A percentile compares a stretch with the other conserved stretches of the same genome.
phyloP scores from a whole-genome alignment of 352 stramenopile species.

The Pseudoperonospora humuli region DNA sequence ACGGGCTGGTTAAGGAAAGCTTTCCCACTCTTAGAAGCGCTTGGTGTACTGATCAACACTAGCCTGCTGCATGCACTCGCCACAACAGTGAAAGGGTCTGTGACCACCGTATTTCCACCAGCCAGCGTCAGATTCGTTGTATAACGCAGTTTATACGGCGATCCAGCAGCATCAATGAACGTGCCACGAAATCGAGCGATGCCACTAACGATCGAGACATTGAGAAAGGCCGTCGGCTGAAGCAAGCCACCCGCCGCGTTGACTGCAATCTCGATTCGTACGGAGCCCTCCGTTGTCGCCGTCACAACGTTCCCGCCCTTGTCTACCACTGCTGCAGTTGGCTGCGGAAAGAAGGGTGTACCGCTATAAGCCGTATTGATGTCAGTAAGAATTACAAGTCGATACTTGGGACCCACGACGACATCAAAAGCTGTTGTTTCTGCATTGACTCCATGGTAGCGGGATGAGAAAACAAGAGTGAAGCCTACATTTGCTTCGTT shows the following conservation, averaged over 20 bases:
- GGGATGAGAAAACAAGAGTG: conserved; percentile 57
- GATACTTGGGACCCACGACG: conserved; percentile 46
- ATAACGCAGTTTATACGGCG: conserved; percentile 68
- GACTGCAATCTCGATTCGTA: conserved; percentile 58
- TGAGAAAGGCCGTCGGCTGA: conserved; percentile 35
- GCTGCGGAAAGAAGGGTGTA: conserved; percentile 67
- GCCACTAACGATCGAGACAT: conserved; percentile 44
- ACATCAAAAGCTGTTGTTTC: conserved; percentile 72
- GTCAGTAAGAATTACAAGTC: conserved; percentile 56
- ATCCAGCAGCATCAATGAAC: conserved; percentile 72
- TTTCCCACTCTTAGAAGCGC: conserved; percentile 45
- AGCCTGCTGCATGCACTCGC: conserved; percentile 43
- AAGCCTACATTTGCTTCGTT: conserved; percentile 54
- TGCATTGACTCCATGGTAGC: conserved; percentile 57
- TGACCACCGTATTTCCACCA: conserved; percentile 49
- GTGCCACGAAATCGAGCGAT: conserved; percentile 51
- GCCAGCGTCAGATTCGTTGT: conserved; percentile 45
- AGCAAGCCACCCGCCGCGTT: conserved; percentile 53
- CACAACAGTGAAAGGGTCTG: conserved; percentile 73
- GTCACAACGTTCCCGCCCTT: conserved; percentile 62
- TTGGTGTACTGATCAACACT: conserved; percentile 34
- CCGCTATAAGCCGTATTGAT: conserved; percentile 77
- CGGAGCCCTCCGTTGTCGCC: conserved; percentile 33
- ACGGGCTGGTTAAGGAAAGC: conserved; percentile 70
- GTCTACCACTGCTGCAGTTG: conserved; percentile 69